Conservation (phyloP, 345 rosid genomes). For the Sisymbrium altissimum region DNA sequence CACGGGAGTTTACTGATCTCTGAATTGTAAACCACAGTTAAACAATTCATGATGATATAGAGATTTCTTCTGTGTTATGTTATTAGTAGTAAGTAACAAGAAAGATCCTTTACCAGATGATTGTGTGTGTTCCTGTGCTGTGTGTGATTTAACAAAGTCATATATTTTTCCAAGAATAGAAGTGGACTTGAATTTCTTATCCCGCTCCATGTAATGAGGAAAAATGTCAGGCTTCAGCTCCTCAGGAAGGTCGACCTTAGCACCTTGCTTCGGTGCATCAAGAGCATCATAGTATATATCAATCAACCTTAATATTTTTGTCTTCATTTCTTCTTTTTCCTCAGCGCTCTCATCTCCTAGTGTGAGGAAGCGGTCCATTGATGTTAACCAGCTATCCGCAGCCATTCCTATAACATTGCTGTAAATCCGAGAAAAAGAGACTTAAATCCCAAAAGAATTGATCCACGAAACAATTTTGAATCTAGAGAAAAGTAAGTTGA, state of each 20-base stretch:
- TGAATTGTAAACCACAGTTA: conserved; percentile 20
- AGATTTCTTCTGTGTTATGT: not conserved
- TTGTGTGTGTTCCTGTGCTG: conserved; percentile 18
- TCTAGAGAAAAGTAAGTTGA: not conserved
- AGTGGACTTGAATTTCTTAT: conserved; percentile 40
- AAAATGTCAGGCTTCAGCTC: conserved; percentile 41
- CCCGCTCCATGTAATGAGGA: conserved; percentile 62
- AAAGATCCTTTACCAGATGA: conserved; percentile 34
- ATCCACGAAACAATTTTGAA: too few relatives aligned
- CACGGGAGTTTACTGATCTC: conserved; percentile 53
- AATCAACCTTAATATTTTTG: conserved; percentile 39
- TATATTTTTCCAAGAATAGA: conserved; percentile 67
- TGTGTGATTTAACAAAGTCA: conserved; percentile 39
- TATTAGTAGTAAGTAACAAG: too few relatives aligned
- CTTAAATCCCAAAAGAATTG: not conserved
- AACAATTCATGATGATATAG: not conserved
- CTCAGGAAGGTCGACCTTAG: conserved; percentile 47
- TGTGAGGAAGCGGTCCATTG: conserved; percentile 68
- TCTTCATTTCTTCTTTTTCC: conserved; percentile 42
- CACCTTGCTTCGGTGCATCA: conserved; percentile 67
- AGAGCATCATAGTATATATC: conserved; percentile 76
- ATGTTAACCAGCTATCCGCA: conserved; percentile 64
- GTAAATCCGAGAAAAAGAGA: conserved; percentile 29
- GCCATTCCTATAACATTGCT: conserved; percentile 57
- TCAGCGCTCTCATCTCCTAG: conserved; percentile 34